A percentile compares a stretch with the other conserved stretches of the same genome.
phyloP scores from a whole-genome alignment of 2,329 filamentous ascomycete species.

The Arthrobotrys iridis region DNA sequence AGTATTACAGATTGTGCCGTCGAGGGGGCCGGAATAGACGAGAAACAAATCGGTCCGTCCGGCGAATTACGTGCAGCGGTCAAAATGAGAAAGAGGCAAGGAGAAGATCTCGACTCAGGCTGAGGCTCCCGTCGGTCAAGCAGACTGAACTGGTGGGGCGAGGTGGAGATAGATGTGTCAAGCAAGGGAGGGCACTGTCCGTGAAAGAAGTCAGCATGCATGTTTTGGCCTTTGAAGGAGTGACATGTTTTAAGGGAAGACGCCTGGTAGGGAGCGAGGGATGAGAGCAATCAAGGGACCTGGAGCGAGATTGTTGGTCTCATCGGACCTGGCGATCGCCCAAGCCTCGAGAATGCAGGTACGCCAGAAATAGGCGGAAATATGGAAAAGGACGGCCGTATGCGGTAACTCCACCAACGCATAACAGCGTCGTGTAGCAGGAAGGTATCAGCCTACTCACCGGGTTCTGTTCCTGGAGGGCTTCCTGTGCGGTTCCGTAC shows the following conservation, averaged over 20 bases:
- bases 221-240: constrained; percentile 9
- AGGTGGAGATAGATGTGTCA: constrained; percentile 16
- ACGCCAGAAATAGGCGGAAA: constrained; percentile 21
- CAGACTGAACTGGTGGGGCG: constrained; percentile 9
- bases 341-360: constrained; percentile 40
- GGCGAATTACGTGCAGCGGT: constrained; percentile 19
- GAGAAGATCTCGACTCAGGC: constrained; percentile 16
- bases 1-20: constrained; percentile 8
- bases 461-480: constrained; percentile 20
- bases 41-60: constrained; percentile 53
- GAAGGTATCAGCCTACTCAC: constrained; percentile 24
- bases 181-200: constrained; percentile 16
- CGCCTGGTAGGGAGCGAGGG: constrained; percentile 8
- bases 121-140: constrained; percentile 20
- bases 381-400: constrained; percentile 18
- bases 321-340: constrained; percentile 35
- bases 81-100: constrained; percentile 35
- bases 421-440: constrained; percentile 18
- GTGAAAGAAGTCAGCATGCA: constrained; percentile 11
- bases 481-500: constrained; percentile 3
- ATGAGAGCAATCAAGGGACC: constrained; percentile 37
- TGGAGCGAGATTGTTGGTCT: constrained; percentile 37
- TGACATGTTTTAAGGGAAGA: constrained; percentile 4
- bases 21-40: constrained; percentile 45
- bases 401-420: constrained; percentile 21